Conservation (phyloP, 2,329 filamentous ascomycete species). For the Juglanconis oblonga region DNA sequence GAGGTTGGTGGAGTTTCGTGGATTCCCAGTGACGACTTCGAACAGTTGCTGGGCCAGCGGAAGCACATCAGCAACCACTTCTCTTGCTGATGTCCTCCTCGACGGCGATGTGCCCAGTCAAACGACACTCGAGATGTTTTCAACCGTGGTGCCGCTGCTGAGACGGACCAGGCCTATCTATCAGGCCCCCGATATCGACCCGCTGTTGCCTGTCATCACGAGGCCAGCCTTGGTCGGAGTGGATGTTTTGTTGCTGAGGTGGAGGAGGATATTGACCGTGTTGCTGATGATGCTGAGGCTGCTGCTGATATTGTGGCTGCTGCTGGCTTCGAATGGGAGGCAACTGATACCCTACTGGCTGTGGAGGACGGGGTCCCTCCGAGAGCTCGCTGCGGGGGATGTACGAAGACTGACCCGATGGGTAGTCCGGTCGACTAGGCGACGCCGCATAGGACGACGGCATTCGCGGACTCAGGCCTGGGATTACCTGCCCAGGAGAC, state of each 20-base stretch:
- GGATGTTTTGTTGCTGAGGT: constrained; percentile 22
- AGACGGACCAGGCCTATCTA: constrained; percentile 52
- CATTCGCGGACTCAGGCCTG: constrained; percentile 40
- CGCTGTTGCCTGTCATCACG: constrained; percentile 49
- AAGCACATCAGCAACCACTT: not conserved
- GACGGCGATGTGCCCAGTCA: not conserved
- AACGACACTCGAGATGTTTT: constrained; percentile 1
- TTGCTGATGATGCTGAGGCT: constrained; percentile 26
- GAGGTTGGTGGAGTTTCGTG: not conserved
- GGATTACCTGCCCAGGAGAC: constrained; percentile 28
- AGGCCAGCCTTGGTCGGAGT: constrained; percentile 27
- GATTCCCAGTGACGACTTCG: not conserved
- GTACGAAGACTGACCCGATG: constrained; percentile 42
- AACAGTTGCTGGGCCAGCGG: not conserved
- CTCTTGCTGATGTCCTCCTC: no score
- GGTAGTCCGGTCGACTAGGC: constrained; percentile 42
- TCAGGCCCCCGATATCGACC: constrained; percentile 60
- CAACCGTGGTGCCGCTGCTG: constrained; percentile 22
- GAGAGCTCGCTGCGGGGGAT: constrained; percentile 51
- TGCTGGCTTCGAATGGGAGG: constrained; percentile 45
- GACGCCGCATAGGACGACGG: constrained; percentile 45
- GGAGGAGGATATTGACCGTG: constrained; percentile 26
- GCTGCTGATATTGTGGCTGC: constrained; percentile 25
- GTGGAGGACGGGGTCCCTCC: constrained; percentile 30
- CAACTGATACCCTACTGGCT: constrained; percentile 39